Conservation (phyloP, 352 stramenopile genomes). For the Phytophthora pistaciae region DNA sequence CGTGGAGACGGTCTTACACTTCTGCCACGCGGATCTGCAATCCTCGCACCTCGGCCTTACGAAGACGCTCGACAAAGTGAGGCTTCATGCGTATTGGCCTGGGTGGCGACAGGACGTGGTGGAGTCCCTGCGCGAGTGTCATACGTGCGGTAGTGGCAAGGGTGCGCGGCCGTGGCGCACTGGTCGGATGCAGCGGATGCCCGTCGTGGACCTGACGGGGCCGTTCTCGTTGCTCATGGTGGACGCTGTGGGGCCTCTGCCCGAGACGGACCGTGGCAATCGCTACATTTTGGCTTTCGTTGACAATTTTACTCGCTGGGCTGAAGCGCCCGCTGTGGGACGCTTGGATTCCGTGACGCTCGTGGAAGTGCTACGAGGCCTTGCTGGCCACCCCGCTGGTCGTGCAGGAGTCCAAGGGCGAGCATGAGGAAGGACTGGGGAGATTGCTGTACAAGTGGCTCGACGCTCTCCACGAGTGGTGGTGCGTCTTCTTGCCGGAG, state of each 20-base stretch:
- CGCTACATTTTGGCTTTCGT: neutral
- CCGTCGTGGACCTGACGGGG: conserved; percentile 1
- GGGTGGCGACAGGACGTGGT: no score
- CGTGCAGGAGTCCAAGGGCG: no score
- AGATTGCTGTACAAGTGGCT: no score
- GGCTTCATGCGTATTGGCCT: neutral
- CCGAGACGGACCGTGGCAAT: neutral
- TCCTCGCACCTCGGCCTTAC: conserved; percentile 2
- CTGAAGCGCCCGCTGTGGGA: neutral
- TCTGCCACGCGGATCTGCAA: conserved; percentile 12
- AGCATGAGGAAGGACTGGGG: no score
- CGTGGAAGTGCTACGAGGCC: neutral
- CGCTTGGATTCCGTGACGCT: no score
- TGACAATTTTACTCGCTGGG: neutral
- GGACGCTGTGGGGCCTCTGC: neutral
- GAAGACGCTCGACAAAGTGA: conserved; percentile 5
- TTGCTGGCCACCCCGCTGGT: no score
- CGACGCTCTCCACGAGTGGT: no score
- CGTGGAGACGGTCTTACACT: conserved; percentile 15
- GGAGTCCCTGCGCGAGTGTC: no score
- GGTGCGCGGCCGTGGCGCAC: neutral
- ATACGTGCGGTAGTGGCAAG: neutral
- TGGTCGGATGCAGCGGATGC: conserved; percentile 12
- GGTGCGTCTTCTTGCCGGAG: no score
- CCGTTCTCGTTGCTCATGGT: neutral